Base-by-base conservation (phyloP, 208 protist species). In the Acanthamoeba culbertsoni region DNA sequence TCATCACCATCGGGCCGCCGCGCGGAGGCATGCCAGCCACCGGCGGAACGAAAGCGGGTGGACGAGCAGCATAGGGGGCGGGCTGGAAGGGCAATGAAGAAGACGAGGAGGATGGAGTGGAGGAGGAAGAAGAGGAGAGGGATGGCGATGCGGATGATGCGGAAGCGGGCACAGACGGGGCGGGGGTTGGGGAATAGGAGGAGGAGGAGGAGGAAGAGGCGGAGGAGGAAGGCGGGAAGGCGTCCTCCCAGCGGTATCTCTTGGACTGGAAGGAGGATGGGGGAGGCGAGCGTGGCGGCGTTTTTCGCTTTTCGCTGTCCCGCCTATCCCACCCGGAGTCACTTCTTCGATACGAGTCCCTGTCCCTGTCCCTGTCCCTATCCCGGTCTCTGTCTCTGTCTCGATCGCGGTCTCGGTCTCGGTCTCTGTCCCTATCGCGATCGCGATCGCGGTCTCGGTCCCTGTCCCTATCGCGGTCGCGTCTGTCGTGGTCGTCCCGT, bases 181-280 rank as follows among this genome's bases (percentile, higher is more conserved):
- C n/a, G n/a, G n/a, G n/a, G n/a, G n/a, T n/a, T n/a, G 71, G 18
- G 10, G 35, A 3, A 12, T n/a, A 37, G 12, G 28, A 16, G 4
- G 31, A 18, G 48, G 59, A 7, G 28, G 59, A 10, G 23, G n/a
- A 42, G 28, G 65, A 75, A 75, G 65, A 37, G 8, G 71, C 43
- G n/a, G 71, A 48, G 23, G 59, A 7, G 16, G 59, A 68, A 8
- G 59, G 28, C 8, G 71, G 71, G 71, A 82, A 82, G 35, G 71
- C 71, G 43, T 82, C 71, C 43, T 82, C 71, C 71, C 71, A 82
- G 16, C 71, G 71, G 43, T 82, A 82, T 23, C 31, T 51, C 43
- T 82, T 82, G 23, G 26, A 42, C 42, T 45, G 40, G 12, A 28
- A 31, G 48, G 48, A 23, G 48, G 48, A 33, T 33, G 71, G 71